Percentiles rank a stretch among this genome's conserved stretches.
These are phyloP conservation scores for Draba incana DNA, from an alignment of 345 rosid species.

Conservation along the genomic window DNA sequence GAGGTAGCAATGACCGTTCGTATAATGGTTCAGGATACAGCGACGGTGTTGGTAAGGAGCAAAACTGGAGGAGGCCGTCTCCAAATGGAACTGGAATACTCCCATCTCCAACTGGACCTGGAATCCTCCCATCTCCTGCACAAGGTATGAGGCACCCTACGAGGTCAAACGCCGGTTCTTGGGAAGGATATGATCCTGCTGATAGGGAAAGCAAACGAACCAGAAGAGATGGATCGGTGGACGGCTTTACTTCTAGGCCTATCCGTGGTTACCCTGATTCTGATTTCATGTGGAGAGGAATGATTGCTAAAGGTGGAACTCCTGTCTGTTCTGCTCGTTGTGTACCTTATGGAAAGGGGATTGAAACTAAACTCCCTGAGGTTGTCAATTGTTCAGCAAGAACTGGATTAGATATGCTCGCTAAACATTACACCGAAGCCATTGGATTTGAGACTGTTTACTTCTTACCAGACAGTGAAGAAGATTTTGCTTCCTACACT, in stretches of 20 bases:
- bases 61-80: conserved; percentile 75
- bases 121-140: conserved; percentile 61
- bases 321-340: conserved; percentile 67
- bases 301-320: conserved; percentile 69
- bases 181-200: conserved; percentile 75
- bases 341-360: conserved; percentile 54
- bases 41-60: conserved; percentile 51
- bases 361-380: conserved; percentile 63
- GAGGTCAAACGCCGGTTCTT: conserved; percentile 60
- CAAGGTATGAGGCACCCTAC: conserved; percentile 54
- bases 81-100: conserved; percentile 61
- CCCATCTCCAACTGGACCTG: conserved; percentile 67
- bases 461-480: conserved; percentile 93
- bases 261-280: conserved; percentile 48
- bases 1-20: conserved; percentile 55
- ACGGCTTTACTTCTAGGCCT: conserved; percentile 49
- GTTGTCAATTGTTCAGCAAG: conserved; percentile 96
- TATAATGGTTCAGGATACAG: conserved; percentile 60
- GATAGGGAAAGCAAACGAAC: conserved; percentile 76
- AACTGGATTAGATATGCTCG: conserved; percentile 91
- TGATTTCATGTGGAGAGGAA: conserved; percentile 72
- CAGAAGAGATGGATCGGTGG: conserved; percentile 62
- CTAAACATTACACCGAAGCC: conserved; percentile 80
- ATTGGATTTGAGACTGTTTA: conserved; percentile 82
- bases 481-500: conserved; percentile 95